Evolutionary conservation across 2,329 filamentous ascomycete genomes (phyloP).

Genomic region (Hypoxylon sp.): DNA sequence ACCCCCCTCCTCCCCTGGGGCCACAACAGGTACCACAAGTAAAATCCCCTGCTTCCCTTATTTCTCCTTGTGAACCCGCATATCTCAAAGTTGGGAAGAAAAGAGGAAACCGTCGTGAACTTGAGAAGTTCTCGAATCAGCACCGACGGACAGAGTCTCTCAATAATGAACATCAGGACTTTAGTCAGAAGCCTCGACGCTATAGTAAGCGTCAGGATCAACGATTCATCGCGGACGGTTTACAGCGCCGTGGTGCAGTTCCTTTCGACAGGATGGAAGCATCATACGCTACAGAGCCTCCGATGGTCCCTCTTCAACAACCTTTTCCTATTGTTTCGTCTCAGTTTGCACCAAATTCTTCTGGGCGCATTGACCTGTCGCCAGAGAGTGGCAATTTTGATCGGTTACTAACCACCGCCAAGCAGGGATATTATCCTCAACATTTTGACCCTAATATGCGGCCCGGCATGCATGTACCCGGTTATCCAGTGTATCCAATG

Average conservation of each 20-base stretch:
- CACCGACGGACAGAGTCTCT: slow-evolving; percentile 56
- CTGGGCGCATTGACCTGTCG: slow-evolving; percentile 67
- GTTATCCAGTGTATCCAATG: slow-evolving; percentile 50
- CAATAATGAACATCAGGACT: slow-evolving; percentile 54
- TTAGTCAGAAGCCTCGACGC: slow-evolving; percentile 57
- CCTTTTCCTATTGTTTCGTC: slow-evolving; percentile 49
- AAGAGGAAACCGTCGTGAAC: slow-evolving; percentile 60
- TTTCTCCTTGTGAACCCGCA: slow-evolving; percentile 53
- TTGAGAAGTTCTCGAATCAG: slow-evolving; percentile 61
- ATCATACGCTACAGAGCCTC: slow-evolving; percentile 37
- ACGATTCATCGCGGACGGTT: slow-evolving; percentile 50
- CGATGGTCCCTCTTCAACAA: slow-evolving; percentile 48
- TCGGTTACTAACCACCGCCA: slow-evolving; percentile 76
- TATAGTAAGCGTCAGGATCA: slow-evolving; percentile 62
- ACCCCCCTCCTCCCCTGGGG: slow-evolving; percentile 69
- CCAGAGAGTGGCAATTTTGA: slow-evolving; percentile 80
- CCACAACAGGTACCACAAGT: slow-evolving; percentile 72
- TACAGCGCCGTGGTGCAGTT: slow-evolving; percentile 36
- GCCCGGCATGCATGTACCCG: slow-evolving; percentile 55
- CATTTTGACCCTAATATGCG: slow-evolving; percentile 64
- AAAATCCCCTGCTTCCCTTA: slow-evolving; percentile 62
- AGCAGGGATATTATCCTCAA: slow-evolving; percentile 73
- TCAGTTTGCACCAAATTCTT: slow-evolving; percentile 34
- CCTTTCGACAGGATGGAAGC: slow-evolving; percentile 39
- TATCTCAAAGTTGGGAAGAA: slow-evolving; percentile 60